Conservation (phyloP, 495 filamentous ascomycete species). For the Clavariopsis aquatica region DNA sequence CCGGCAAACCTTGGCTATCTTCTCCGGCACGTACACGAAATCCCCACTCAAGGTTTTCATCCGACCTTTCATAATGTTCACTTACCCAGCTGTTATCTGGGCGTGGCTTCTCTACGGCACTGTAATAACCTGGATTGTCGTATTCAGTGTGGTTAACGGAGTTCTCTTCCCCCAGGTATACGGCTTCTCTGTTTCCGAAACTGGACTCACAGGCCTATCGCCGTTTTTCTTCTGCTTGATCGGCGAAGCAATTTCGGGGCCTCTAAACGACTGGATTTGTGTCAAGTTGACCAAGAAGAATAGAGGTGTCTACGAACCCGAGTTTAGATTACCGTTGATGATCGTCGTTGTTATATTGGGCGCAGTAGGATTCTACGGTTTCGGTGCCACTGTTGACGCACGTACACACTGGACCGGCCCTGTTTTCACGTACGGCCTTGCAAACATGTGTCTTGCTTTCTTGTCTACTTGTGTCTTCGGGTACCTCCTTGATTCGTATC, state of each 20-base stretch:
- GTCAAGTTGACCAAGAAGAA: constrained; percentile 52
- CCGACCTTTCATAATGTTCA: constrained; percentile 54
- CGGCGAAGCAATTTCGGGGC: constrained; percentile 53
- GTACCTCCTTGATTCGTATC: constrained; percentile 58
- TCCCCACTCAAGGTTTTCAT: constrained; percentile 55
- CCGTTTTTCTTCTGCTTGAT: constrained; percentile 54
- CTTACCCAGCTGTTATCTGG: constrained; percentile 58
- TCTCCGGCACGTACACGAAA: constrained; percentile 48
- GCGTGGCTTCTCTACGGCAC: constrained; percentile 56
- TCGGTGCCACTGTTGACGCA: constrained; percentile 59
- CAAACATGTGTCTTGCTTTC: constrained; percentile 57
- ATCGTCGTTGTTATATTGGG: constrained; percentile 49
- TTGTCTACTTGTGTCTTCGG: constrained; percentile 56
- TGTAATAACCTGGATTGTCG: constrained; percentile 56
- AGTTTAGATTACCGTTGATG: constrained; percentile 57
- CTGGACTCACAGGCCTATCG: constrained; percentile 53
- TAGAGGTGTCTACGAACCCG: constrained; percentile 56
- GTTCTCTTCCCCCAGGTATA: constrained; percentile 56
- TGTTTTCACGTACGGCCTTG: constrained; percentile 55
- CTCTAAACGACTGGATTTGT: constrained; percentile 55
- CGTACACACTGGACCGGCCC: constrained; percentile 58
- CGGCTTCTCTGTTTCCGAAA: constrained; percentile 54
- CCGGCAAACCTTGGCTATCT: constrained; percentile 38
- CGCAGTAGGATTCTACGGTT: constrained; percentile 59
- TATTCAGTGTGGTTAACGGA: constrained; percentile 55